A percentile compares a stretch with the other conserved stretches of the same genome.
phyloP scores from a whole-genome alignment of 805 yeast genomes.

The Nakazawaea anatomiae region DNA sequence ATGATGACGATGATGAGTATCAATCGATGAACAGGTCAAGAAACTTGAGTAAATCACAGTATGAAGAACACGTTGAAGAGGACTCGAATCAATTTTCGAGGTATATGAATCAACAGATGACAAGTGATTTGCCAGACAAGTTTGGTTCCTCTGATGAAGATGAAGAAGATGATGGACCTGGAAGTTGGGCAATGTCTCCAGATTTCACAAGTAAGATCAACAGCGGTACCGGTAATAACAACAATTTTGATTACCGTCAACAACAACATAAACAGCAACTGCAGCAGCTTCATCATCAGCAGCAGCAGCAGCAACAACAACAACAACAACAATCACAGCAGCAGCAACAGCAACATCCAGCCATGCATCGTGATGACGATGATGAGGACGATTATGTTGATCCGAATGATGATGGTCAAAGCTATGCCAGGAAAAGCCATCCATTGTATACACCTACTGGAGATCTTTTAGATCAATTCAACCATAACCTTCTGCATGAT shows the following conservation, averaged over 20 bases:
- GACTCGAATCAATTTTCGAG: conserved; percentile 52
- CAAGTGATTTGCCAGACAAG: conserved; percentile 42
- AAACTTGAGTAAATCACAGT: conserved; percentile 15
- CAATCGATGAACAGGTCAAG: conserved; percentile 5
- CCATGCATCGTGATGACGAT: conserved; percentile 14
- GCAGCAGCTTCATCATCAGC: background rate
- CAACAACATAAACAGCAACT: background rate
- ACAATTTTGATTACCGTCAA: background rate
- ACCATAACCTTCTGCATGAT: background rate
- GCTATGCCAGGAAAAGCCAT: conserved; percentile 56
- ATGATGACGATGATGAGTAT: conserved; percentile 12
- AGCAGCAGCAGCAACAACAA: conserved; percentile 8
- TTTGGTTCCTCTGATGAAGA: conserved; percentile 53
- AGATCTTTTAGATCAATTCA: conserved; percentile 5
- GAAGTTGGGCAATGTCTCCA: conserved; percentile 11
- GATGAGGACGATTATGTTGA: conserved; percentile 70
- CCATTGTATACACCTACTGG: conserved; percentile 52
- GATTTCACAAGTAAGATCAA: conserved; percentile 7
- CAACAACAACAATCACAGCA: background rate
- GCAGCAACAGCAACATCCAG: background rate
- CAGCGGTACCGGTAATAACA: conserved; percentile 1
- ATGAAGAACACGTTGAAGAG: conserved; percentile 21
- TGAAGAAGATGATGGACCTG: conserved; percentile 41
- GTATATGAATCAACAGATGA: conserved; percentile 72
- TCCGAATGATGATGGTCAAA: conserved; percentile 77